Evolutionary conservation across 73 alveolate genomes (phyloP).

Genomic region (Uronychia setigera): DNA sequence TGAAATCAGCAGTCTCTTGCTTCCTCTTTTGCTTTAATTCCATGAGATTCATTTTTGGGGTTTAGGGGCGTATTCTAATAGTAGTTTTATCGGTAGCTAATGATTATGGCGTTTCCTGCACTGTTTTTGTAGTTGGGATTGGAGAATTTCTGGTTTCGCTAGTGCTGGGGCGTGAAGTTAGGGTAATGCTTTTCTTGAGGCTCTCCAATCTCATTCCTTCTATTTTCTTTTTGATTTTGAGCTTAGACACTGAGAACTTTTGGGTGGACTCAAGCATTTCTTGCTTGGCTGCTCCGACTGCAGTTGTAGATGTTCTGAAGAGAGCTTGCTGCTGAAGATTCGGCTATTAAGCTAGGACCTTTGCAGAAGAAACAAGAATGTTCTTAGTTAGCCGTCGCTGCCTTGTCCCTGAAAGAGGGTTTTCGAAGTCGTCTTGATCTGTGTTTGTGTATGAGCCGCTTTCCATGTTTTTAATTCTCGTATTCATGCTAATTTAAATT

Average conservation of each 20-base stretch:
- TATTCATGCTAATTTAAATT: constrained; percentile 1
- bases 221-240: neutral
- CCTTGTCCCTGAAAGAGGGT: neutral
- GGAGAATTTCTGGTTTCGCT: constrained; percentile 3
- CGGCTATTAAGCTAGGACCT: neutral
- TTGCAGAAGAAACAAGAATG: neutral
- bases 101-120: neutral
- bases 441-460: neutral
- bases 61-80: constrained; percentile 53
- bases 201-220: neutral
- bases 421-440: neutral
- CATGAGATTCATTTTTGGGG: constrained; percentile 52
- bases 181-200: neutral
- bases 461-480: neutral
- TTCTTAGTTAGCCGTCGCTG: neutral
- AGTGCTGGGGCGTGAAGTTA: too few species aligned
- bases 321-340: neutral
- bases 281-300: too few species aligned
- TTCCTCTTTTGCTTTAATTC: constrained; percentile 6
- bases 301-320: neutral
- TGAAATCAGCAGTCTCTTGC: neutral
- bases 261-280: too few species aligned
- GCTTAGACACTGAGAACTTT: neutral
- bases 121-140: neutral
- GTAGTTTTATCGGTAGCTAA: neutral